Evolutionary conservation across 768 basidiomycete genomes (phyloP).

Genomic region (Kwoniella shandongensis): DNA sequence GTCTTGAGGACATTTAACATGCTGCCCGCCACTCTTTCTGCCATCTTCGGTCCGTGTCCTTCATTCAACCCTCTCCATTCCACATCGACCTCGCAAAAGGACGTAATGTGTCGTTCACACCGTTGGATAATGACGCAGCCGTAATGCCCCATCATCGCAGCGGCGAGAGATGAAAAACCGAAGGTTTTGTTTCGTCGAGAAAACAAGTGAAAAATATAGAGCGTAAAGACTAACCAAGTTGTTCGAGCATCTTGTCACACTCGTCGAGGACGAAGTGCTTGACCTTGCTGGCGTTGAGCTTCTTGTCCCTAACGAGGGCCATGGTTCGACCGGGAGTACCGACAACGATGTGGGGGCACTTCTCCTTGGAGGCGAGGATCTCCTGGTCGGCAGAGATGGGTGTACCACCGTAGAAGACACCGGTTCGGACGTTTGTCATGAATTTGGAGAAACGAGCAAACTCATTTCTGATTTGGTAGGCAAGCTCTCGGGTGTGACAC

Average conservation of each 20-base stretch:
- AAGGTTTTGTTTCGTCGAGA: not conserved
- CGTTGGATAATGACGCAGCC: constrained; percentile 14
- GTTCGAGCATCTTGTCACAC: constrained; percentile 99
- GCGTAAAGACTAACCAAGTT: constrained; percentile 88
- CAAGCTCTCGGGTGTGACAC: constrained; percentile 98
- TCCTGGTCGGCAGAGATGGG: constrained; percentile 92
- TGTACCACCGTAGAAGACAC: constrained; percentile 97
- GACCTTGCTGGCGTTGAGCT: constrained; percentile 82
- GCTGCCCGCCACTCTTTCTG: too few relatives aligned
- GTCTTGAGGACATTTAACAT: not conserved
- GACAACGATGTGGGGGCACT: constrained; percentile 98
- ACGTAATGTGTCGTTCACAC: not conserved
- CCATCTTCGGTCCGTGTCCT: too few relatives aligned
- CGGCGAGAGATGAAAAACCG: not conserved
- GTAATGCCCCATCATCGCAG: constrained; percentile 15
- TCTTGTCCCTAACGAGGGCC: constrained; percentile 91
- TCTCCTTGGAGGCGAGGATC: constrained; percentile 86
- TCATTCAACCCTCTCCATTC: too few relatives aligned
- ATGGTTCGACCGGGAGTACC: constrained; percentile 97
- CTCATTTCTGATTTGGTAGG: constrained; percentile 99
- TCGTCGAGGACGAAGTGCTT: constrained; percentile 99
- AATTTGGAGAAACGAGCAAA: constrained; percentile 99
- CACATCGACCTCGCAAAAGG: not conserved
- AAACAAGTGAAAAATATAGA: constrained; percentile 1
- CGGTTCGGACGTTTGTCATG: constrained; percentile 97